phyloP scores from a whole-genome alignment of 306 rosid species.

The Mimosa bimucronata region DNA sequence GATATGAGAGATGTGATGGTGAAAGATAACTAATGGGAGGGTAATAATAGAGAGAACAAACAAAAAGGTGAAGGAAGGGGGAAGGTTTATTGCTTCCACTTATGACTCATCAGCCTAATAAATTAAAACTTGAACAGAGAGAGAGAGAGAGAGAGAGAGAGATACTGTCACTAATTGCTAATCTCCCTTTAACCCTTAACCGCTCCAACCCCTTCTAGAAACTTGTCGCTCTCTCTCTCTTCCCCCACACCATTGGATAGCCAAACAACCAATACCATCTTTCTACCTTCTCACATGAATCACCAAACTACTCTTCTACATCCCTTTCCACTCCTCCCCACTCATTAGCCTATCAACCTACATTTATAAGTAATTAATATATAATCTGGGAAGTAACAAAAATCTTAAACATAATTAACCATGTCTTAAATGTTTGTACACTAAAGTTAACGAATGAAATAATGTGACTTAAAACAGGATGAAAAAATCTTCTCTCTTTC shows the following conservation, averaged over 20 bases:
- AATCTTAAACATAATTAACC: too few relatives aligned
- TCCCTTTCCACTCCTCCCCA: background rate
- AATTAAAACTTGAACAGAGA: constrained; percentile 74
- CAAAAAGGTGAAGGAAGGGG: constrained; percentile 53
- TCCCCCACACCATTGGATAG: background rate
- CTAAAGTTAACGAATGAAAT: too few relatives aligned
- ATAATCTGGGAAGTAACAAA: too few relatives aligned
- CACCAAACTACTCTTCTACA: background rate
- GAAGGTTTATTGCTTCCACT: background rate
- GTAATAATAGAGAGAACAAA: constrained; percentile 46
- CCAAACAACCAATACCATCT: background rate
- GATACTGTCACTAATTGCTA: too few relatives aligned
- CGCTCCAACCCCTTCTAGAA: constrained; percentile 66
- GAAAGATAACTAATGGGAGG: constrained; percentile 48
- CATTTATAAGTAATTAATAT: too few relatives aligned
- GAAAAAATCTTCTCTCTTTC: too few relatives aligned
- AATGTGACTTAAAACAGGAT: too few relatives aligned
- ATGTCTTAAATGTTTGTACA: too few relatives aligned
- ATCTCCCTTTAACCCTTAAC: too few relatives aligned
- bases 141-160: constrained; percentile 38
- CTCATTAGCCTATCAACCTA: too few relatives aligned
- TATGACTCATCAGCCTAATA: constrained; percentile 31
- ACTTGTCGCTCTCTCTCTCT: constrained; percentile 15
- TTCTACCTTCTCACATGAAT: background rate
- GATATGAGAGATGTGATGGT: constrained; percentile 14